These are phyloP conservation scores for Fusarium stilboides DNA, from an alignment of 2,329 filamentous ascomycete genomes.

Conservation along the genomic window DNA sequence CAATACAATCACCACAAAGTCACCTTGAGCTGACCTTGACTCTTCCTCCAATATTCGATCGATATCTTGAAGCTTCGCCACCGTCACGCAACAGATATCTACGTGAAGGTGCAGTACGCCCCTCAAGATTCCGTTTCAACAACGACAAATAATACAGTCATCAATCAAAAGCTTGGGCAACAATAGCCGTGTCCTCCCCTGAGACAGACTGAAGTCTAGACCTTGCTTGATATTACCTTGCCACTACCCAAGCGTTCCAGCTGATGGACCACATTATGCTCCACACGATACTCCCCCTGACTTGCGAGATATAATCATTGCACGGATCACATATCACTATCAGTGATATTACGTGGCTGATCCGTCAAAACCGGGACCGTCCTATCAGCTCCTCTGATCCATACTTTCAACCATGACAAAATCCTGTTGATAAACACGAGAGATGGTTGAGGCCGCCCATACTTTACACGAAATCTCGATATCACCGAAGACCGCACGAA, in stretches of 20 bases:
- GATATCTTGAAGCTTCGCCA: background rate
- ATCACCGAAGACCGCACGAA: background rate
- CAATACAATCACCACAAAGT: no score
- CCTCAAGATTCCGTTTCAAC: no score
- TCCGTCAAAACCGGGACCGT: conserved; percentile 81
- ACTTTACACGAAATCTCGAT: background rate
- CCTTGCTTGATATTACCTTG: background rate
- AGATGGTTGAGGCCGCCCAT: background rate
- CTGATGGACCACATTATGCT: conserved; percentile 57
- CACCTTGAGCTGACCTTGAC: background rate
- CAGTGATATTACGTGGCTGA: conserved; percentile 75
- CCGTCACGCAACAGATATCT: no score
- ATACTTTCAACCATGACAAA: conserved; percentile 73
- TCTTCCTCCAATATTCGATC: background rate
- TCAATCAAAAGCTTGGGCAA: no score
- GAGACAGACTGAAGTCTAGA: no score
- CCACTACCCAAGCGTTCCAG: conserved; percentile 9
- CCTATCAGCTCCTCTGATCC: conserved; percentile 75
- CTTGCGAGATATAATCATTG: conserved; percentile 73
- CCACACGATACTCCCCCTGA: conserved; percentile 77
- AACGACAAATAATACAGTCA: no score
- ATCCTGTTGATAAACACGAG: background rate
- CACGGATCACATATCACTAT: conserved; percentile 81
- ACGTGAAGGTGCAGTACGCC: no score
- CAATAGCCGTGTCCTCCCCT: no score